A percentile compares a stretch with the other conserved stretches of the same genome.
Evolutionary conservation across 176 grass and related monocot species (phyloP).

Genomic region (Chrysopogon serrulatus): DNA sequence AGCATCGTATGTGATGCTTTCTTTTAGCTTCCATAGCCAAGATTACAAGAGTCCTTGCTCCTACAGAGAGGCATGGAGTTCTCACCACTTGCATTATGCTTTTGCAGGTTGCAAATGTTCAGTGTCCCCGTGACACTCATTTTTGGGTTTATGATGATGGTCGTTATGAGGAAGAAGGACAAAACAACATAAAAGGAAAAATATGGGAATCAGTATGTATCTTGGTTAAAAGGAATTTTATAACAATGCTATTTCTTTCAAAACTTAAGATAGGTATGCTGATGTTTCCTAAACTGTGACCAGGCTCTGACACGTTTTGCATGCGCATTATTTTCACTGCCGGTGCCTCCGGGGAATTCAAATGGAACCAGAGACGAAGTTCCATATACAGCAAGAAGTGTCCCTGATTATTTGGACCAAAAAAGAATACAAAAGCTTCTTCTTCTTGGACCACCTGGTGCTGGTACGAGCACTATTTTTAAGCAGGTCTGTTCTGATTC

Average conservation of each 20-base stretch:
- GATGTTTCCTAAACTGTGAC: neutral
- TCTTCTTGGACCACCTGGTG: constrained; percentile 71
- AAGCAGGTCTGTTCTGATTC: constrained; percentile 62
- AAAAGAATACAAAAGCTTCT: constrained; percentile 88
- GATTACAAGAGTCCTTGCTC: neutral
- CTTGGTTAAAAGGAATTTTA: constrained; percentile 15
- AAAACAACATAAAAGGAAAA: constrained; percentile 96
- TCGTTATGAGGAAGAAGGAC: constrained; percentile 93
- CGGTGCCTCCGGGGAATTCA: constrained; percentile 60
- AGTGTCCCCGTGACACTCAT: constrained; percentile 89
- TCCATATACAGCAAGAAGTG: constrained; percentile 49
- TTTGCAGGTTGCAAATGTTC: constrained; percentile 78
- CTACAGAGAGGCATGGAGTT: neutral
- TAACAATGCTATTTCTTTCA: neutral
- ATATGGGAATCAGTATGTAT: constrained; percentile 91
- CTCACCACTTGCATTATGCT: constrained; percentile 8
- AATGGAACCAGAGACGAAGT: constrained; percentile 59
- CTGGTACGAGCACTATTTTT: constrained; percentile 95
- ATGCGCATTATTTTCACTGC: constrained; percentile 76
- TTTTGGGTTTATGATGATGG: constrained; percentile 99
- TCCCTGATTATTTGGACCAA: constrained; percentile 90
- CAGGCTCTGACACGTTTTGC: constrained; percentile 77
- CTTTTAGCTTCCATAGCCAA: neutral
- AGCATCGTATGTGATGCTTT: neutral
- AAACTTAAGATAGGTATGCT: neutral